Percentiles rank a stretch among this genome's conserved stretches.
Evolutionary conservation across 2,329 filamentous ascomycete genomes (phyloP).

Genomic region (Chaetoscypha palmicola): DNA sequence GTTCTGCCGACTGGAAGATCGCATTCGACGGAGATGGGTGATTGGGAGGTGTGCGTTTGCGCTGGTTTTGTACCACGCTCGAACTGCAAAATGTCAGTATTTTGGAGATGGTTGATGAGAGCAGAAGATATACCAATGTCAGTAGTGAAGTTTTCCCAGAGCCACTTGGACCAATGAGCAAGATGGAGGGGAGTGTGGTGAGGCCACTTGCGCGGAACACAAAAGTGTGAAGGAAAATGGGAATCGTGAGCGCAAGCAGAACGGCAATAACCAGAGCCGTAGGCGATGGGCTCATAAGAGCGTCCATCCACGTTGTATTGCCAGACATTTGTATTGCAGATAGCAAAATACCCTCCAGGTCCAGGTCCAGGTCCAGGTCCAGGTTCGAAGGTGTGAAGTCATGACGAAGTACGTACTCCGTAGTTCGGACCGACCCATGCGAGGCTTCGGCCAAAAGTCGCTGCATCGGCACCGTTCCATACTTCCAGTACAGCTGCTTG

Average conservation of each 20-base stretch:
- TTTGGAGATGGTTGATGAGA: conserved; percentile 11
- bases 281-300: conserved; percentile 52
- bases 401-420: too few relatives aligned
- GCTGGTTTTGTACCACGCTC: conserved; percentile 43
- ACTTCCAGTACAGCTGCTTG: neutral
- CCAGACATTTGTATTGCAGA: neutral
- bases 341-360: too few relatives aligned
- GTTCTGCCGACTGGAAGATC: conserved; percentile 45
- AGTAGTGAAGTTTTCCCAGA: conserved; percentile 83
- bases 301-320: conserved; percentile 37
- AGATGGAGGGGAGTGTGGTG: conserved; percentile 64
- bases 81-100: conserved; percentile 30
- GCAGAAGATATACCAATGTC: conserved; percentile 53
- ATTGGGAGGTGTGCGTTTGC: conserved; percentile 54
- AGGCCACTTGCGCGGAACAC: conserved; percentile 61
- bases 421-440: too few relatives aligned
- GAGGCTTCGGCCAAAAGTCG: conserved; percentile 7
- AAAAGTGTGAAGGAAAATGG: conserved; percentile 69
- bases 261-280: conserved; percentile 61
- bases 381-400: too few relatives aligned
- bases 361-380: too few relatives aligned
- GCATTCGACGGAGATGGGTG: conserved; percentile 48
- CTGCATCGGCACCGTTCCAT: neutral
- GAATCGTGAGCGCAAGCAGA: conserved; percentile 63
- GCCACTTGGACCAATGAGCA: conserved; percentile 74